phyloP scores from a whole-genome alignment of 116 monocot genomes.

The Phalaenopsis hybrid region DNA sequence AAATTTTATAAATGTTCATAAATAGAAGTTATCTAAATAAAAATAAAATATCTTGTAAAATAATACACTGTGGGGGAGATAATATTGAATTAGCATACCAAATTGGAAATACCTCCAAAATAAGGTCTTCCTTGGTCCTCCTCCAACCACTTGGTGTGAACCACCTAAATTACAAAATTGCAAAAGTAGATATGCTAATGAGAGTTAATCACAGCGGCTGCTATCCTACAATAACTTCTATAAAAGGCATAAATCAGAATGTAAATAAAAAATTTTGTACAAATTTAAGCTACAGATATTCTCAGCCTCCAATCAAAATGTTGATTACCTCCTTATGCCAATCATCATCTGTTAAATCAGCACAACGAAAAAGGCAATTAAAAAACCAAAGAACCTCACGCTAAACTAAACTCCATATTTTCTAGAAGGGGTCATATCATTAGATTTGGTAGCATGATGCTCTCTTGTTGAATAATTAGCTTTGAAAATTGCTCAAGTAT shows the following conservation, averaged over 20 bases:
- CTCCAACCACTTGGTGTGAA: constrained; percentile 93
- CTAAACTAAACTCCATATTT: neutral
- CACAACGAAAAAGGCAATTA: neutral
- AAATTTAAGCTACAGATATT: neutral
- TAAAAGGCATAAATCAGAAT: neutral
- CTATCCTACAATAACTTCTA: neutral
- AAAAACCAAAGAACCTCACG: neutral
- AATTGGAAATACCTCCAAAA: constrained; percentile 75
- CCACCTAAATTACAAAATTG: constrained; percentile 53
- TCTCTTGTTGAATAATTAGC: neutral
- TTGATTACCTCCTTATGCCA: neutral
- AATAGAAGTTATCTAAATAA: constrained; percentile 2
- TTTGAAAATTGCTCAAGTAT: neutral
- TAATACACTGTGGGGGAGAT: constrained; percentile 14
- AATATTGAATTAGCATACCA: constrained; percentile 18
- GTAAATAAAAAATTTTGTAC: neutral
- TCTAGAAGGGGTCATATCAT: neutral
- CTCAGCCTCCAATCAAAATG: neutral
- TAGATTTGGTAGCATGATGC: neutral
- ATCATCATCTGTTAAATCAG: neutral
- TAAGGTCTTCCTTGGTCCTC: constrained; percentile 93
- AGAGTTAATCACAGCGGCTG: neutral
- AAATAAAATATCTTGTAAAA: constrained; percentile 19
- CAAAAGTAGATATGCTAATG: neutral
- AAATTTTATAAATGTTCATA: constrained; percentile 3